Base-by-base conservation (phyloP, 1,284 basidiomycete genomes). In the Ganoderma boninense region DNA sequence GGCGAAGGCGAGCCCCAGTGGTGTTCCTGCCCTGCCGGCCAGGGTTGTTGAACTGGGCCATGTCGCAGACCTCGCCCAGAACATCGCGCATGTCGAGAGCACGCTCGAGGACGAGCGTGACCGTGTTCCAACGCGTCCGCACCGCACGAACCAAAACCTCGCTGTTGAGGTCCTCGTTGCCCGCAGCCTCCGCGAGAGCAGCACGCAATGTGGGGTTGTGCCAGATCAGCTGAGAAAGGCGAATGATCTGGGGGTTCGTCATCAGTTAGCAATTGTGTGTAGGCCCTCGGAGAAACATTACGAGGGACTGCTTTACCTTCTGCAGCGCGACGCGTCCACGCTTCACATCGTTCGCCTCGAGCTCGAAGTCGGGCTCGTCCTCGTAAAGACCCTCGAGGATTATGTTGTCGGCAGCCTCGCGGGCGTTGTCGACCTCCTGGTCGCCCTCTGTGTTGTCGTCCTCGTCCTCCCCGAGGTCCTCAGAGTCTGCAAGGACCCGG, bases 111-210 rank as follows among this genome's bases (percentile, higher is more conserved):
- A 76, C 72, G 4, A 71, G 54, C 7, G 71, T 69, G 0, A 73
- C 69, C 0, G 68, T 77, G 54, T 79, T 79, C 77, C 77, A 79
- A 0, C 72, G 54, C 0, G 72, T 77, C 1, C 40, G 26, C 20
- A 79, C 67, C 32, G 75, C 64, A 0, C 70, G 70, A 6, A 76
- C 67, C 44, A 77, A 74, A 29, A 68, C 38, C 40, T 65, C 20
- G 32, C 29, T 52, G 23, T 65, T 46, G 35, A 68, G 62, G 16
- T 67, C 68, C 10, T 42, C 57, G 0, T 43, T 43, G 2, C 57
- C 52, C 6, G 68, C 69, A 2, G 3, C 62, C 18, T 67, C 52
- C 20, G 67, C 56, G 40, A 77, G 73, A 16, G 72, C 67, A 6
- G 23, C 40, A 16, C 76, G 66, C 0, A 79, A 65, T 2, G 69